A percentile compares a stretch with the other conserved stretches of the same genome.
Evolutionary conservation across 2,329 filamentous ascomycete genomes (phyloP).

Genomic region (Dothistroma septosporum): DNA sequence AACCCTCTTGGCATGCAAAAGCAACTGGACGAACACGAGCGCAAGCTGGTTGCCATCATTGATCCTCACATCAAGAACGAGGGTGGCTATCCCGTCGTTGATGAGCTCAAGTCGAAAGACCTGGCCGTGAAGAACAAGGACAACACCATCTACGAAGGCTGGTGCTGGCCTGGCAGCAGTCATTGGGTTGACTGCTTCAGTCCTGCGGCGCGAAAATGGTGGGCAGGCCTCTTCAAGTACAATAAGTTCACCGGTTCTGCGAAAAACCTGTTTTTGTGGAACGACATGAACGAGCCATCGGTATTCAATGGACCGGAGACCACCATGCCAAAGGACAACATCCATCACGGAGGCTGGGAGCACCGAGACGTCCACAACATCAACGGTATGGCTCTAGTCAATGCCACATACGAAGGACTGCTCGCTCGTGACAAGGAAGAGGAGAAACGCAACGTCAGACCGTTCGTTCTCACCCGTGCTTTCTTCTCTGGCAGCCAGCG

Average conservation of each 20-base stretch:
- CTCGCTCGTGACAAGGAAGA: conserved; percentile 82
- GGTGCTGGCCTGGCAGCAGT: conserved; percentile 98
- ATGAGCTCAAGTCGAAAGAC: conserved; percentile 78
- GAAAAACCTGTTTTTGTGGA: conserved; percentile 92
- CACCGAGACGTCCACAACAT: conserved; percentile 95
- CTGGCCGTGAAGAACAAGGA: conserved; percentile 88
- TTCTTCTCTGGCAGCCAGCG: conserved; percentile 91
- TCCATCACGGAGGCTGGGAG: conserved; percentile 89
- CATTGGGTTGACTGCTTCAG: conserved; percentile 97
- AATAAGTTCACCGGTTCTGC: conserved; percentile 80
- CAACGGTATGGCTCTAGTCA: conserved; percentile 92
- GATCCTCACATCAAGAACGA: conserved; percentile 97
- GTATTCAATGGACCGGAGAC: conserved; percentile 98
- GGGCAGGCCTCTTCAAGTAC: conserved; percentile 83
- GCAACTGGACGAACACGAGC: conserved; percentile 76
- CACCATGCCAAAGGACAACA: conserved; percentile 97
- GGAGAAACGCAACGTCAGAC: conserved; percentile 54
- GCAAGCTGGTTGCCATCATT: conserved; percentile 90
- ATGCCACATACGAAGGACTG: conserved; percentile 84
- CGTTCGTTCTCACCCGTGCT: conserved; percentile 87
- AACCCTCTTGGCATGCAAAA: conserved; percentile 84
- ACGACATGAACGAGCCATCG: conserved; percentile 99
- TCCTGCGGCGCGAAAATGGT: conserved; percentile 86
- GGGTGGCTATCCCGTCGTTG: conserved; percentile 68
- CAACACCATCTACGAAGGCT: conserved; percentile 82